These are phyloP conservation scores for Exserohilum rostratum DNA, from an alignment of 2,329 filamentous ascomycete species.

Conservation along the genomic window DNA sequence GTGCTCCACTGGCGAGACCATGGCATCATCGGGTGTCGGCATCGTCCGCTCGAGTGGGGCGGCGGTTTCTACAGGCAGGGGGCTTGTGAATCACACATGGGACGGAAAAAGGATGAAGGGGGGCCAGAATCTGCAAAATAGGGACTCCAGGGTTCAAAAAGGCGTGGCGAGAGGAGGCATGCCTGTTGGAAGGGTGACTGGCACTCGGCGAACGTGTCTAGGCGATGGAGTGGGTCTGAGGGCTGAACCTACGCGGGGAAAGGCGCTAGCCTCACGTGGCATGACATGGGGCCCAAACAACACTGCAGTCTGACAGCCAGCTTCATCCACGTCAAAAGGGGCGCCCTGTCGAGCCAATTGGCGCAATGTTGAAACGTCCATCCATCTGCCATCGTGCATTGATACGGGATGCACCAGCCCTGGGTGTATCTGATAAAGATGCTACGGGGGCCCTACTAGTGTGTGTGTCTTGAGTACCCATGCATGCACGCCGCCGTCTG, in stretches of 20 bases:
- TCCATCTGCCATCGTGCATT: background rate
- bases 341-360: background rate
- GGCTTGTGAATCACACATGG: constrained; percentile 25
- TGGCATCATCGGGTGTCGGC: constrained; percentile 56
- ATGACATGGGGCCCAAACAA: constrained; percentile 11
- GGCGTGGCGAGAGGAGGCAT: constrained; percentile 16
- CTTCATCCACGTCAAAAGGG: background rate
- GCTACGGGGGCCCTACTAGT: background rate
- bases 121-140: constrained; percentile 6
- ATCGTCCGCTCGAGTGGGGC: constrained; percentile 47
- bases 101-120: constrained; percentile 14
- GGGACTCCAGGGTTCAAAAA: constrained; percentile 10
- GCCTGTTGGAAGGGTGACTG: constrained; percentile 18
- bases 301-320: background rate
- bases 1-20: constrained; percentile 50
- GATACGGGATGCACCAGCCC: too few relatives aligned
- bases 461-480: background rate
- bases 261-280: constrained; percentile 33
- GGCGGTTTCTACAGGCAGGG: constrained; percentile 35
- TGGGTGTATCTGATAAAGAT: background rate
- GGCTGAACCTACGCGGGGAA: constrained; percentile 35
- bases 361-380: background rate
- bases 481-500: background rate
- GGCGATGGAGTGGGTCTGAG: constrained; percentile 27
- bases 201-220: constrained; percentile 25